Conservation (phyloP, 768 basidiomycete genomes). For the Hydnum rufescens region DNA sequence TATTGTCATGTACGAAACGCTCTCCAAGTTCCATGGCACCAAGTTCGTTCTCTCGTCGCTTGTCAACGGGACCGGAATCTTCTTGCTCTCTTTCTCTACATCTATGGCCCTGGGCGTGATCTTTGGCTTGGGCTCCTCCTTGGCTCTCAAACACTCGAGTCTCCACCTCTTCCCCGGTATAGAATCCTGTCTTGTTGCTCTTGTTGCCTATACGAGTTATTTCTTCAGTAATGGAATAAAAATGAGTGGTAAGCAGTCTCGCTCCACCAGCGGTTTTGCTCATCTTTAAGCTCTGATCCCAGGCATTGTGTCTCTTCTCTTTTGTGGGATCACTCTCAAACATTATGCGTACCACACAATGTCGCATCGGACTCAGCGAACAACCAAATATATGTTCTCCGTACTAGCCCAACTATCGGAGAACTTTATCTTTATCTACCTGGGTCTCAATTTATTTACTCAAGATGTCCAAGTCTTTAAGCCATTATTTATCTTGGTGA, state of each 20-base stretch:
- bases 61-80: constrained; percentile 94
- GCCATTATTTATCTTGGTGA: constrained; percentile 84
- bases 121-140: constrained; percentile 79
- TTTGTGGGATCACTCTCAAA: constrained; percentile 97
- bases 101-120: constrained; percentile 87
- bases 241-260: constrained; percentile 36
- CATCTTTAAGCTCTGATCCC: constrained; percentile 18
- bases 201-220: constrained; percentile 91
- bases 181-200: constrained; percentile 88
- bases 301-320: constrained; percentile 92
- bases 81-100: constrained; percentile 83
- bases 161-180: constrained; percentile 76
- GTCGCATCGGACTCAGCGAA: constrained; percentile 83
- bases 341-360: constrained; percentile 99
- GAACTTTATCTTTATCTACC: constrained; percentile 99
- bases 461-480: constrained; percentile 71
- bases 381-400: constrained; percentile 89
- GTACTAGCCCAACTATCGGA: constrained; percentile 88
- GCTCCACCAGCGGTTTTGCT: neutral
- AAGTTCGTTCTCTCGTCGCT: constrained; percentile 70
- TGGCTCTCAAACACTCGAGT: constrained; percentile 86
- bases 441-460: constrained; percentile 93
- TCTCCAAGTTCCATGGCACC: constrained; percentile 77
- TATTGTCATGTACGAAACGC: constrained; percentile 98
- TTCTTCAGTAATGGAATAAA: constrained; percentile 94